Evolutionary conservation across 768 basidiomycete genomes (phyloP).

Genomic region (Trametes coccinea): DNA sequence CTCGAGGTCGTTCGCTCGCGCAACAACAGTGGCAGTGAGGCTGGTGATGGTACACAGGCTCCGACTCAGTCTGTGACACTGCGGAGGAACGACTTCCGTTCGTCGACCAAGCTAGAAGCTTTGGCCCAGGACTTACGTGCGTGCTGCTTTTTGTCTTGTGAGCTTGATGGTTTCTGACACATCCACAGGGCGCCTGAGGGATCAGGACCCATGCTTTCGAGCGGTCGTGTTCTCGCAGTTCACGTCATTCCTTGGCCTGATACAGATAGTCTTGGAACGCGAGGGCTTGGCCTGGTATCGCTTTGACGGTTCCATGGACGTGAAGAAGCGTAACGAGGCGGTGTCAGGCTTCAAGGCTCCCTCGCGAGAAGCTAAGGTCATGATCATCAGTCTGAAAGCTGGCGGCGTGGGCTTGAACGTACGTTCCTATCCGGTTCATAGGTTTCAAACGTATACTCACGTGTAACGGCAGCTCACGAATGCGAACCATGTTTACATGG

Average conservation of each 20-base stretch:
- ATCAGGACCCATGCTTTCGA: constrained; percentile 75
- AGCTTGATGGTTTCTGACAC: background rate
- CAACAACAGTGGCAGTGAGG: constrained; percentile 21
- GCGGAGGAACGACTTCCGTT: constrained; percentile 80
- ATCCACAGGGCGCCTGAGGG: constrained; percentile 53
- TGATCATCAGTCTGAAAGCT: constrained; percentile 82
- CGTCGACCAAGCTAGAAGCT: constrained; percentile 90
- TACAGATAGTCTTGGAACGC: constrained; percentile 67
- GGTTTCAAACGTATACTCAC: background rate
- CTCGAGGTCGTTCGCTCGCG: constrained; percentile 61
- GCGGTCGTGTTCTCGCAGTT: constrained; percentile 92
- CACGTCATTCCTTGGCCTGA: constrained; percentile 83
- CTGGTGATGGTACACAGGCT: constrained; percentile 32
- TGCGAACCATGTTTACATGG: constrained; percentile 89
- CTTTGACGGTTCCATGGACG: constrained; percentile 91
- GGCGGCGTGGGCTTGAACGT: constrained; percentile 92
- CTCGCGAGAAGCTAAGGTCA: constrained; percentile 69
- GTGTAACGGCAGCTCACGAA: constrained; percentile 55
- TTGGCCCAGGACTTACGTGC: constrained; percentile 70
- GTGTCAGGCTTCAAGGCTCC: constrained; percentile 75
- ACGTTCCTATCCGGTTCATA: constrained; percentile 26
- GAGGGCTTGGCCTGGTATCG: constrained; percentile 71
- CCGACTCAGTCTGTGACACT: constrained; percentile 52
- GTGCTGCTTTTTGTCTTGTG: constrained; percentile 10
- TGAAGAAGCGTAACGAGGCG: constrained; percentile 76